Percentiles rank a stretch among this genome's conserved stretches.
Evolutionary conservation across 495 filamentous ascomycete species (phyloP).

Genomic region (Schizothecium vesticola): DNA sequence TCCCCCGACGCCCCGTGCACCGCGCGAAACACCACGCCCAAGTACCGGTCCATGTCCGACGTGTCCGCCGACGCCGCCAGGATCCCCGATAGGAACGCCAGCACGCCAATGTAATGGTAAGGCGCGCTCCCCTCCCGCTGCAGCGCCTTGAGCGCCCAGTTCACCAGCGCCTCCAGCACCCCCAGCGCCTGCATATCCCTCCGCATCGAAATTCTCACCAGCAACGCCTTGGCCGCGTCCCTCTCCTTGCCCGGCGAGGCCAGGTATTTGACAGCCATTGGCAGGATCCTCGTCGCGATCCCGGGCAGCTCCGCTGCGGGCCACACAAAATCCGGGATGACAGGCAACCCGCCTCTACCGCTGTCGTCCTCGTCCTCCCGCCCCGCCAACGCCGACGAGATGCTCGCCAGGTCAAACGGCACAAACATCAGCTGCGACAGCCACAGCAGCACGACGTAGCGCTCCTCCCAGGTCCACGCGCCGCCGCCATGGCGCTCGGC

Average conservation of each 20-base stretch:
- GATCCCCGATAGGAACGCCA: constrained; percentile 74
- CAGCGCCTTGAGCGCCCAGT: constrained; percentile 62
- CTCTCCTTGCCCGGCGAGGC: constrained; percentile 75
- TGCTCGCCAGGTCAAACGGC: constrained; percentile 82
- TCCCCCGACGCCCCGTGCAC: constrained; percentile 37
- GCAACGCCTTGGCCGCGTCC: constrained; percentile 74
- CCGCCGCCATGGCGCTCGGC: constrained; percentile 23
- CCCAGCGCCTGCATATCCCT: constrained; percentile 80
- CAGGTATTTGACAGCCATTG: constrained; percentile 65
- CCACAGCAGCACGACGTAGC: constrained; percentile 86
- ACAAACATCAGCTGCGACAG: constrained; percentile 87
- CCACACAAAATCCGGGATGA: constrained; percentile 39
- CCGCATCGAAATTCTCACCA: constrained; percentile 75
- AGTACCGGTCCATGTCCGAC: constrained; percentile 46
- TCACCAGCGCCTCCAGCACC: constrained; percentile 57
- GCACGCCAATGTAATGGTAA: constrained; percentile 60
- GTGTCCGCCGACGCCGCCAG: constrained; percentile 48
- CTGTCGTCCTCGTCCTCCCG: constrained; percentile 14
- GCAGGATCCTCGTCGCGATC: constrained; percentile 64
- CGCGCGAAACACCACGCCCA: constrained; percentile 42
- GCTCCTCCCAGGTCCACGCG: constrained; percentile 73
- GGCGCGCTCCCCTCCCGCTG: constrained; percentile 36
- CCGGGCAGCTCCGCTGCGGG: constrained; percentile 52
- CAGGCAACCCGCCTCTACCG: constrained; percentile 29
- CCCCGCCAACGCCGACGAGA: constrained; percentile 53